Evolutionary conservation across 352 stramenopile species (phyloP).

Genomic region (Phytopythium chamaehyphon): DNA sequence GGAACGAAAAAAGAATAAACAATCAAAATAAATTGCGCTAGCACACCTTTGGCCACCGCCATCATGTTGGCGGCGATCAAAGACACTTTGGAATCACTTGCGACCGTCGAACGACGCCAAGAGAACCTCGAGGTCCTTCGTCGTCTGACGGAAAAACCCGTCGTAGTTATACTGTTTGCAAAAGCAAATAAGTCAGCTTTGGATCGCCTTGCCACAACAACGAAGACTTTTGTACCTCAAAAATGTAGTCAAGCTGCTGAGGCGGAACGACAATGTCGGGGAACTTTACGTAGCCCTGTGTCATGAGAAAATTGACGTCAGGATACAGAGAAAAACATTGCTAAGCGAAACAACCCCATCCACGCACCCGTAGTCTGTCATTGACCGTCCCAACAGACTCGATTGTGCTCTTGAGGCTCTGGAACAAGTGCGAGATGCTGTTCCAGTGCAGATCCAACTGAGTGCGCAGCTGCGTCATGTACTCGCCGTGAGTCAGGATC

Average conservation of each 20-base stretch:
- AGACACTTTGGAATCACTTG: constrained; percentile 19
- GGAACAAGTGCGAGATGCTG: constrained; percentile 77
- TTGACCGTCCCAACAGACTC: constrained; percentile 58
- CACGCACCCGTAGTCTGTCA: constrained; percentile 60
- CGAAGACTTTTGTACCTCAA: constrained; percentile 49
- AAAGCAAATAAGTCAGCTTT: constrained; percentile 5
- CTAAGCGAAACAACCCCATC: not conserved
- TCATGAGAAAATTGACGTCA: constrained; percentile 5
- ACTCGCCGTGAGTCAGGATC: constrained; percentile 79
- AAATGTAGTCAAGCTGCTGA: constrained; percentile 87
- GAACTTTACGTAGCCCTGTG: constrained; percentile 69
- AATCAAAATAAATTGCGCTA: not conserved
- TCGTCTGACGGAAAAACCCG: constrained; percentile 79
- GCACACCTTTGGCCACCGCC: not conserved
- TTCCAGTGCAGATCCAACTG: constrained; percentile 87
- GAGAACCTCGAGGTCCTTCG: constrained; percentile 63
- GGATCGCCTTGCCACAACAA: not conserved
- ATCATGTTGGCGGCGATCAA: too few relatives aligned
- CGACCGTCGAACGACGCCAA: constrained; percentile 44
- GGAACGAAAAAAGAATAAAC: constrained; percentile 1
- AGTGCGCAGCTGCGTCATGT: constrained; percentile 85
- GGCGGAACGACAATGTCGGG: constrained; percentile 58
- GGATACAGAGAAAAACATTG: not conserved
- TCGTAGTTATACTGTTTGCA: constrained; percentile 75
- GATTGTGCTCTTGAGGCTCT: constrained; percentile 73